A percentile compares a stretch with the other conserved stretches of the same genome.
Conservation (phyloP, 2,329 filamentous ascomycete species). For the Sclerotinia nivalis region DNA sequence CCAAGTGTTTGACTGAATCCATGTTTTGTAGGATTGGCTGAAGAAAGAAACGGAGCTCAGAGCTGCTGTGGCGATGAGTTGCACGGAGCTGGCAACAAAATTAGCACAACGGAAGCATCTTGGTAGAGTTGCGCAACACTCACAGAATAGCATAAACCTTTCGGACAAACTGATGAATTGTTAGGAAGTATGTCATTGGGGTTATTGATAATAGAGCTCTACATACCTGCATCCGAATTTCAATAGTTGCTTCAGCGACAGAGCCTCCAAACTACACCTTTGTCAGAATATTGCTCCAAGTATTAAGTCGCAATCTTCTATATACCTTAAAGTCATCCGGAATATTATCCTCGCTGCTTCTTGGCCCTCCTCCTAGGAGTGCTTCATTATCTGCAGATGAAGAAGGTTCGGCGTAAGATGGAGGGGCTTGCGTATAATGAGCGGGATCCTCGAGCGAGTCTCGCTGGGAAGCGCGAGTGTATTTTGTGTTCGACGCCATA, state of each 20-base stretch:
- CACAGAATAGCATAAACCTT: constrained; percentile 96
- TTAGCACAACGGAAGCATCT: constrained; percentile 16
- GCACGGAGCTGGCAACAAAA: constrained; percentile 62
- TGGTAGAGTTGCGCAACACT: constrained; percentile 38
- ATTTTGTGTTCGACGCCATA: constrained; percentile 80
- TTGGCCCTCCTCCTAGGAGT: constrained; percentile 64
- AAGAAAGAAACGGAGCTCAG: constrained; percentile 86
- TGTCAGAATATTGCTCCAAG: constrained; percentile 24
- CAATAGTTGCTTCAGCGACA: constrained; percentile 89
- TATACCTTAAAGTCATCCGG: constrained; percentile 94
- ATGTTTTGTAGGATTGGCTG: constrained; percentile 72
- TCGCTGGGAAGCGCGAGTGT: constrained; percentile 78
- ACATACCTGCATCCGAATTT: constrained; percentile 70
- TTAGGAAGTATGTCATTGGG: neutral
- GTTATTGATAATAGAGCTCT: neutral
- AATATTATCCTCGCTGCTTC: constrained; percentile 84
- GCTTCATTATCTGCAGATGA: constrained; percentile 56
- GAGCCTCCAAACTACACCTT: constrained; percentile 76
- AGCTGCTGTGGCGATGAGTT: constrained; percentile 80
- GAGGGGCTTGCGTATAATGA: constrained; percentile 73
- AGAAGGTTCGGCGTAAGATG: constrained; percentile 69
- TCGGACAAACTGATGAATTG: constrained; percentile 72
- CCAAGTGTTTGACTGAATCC: constrained; percentile 83
- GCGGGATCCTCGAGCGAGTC: constrained; percentile 76
- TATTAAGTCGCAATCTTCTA: neutral